Evolutionary conservation across 1,139 yeast species (phyloP), one percentile per base, ranked within the genome.

Genomic region (Taphrina wiesneri): DNA sequence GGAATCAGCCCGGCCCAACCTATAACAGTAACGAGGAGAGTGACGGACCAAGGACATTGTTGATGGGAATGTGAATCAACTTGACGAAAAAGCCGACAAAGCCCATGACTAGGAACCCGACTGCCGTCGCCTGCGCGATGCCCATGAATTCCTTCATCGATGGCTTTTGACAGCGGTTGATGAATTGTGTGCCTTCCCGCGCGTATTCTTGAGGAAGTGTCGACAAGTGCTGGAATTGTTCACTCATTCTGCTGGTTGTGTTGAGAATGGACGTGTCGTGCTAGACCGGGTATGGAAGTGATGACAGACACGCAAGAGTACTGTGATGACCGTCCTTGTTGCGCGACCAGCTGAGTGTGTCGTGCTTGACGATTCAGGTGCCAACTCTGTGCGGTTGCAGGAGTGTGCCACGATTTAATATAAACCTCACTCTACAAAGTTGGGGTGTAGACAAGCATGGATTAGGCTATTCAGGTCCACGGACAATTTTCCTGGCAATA

Each of bases 81-180:
- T 67, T 67, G 56, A 67, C 69, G 23, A 67, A 53, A 36, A 67
- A 67, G 15, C 69, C 69, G 39, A 67, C 66, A 45, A 67, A 67
- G n/a, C 69, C 69, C 69, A 67, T 67, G 17, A 67, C 51, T 23
- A 67, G 57, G 62, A 67, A 67, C 15, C 69, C 69, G 23, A 67
- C 54, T 6, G 68, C 70, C 19, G 68, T 66, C 30, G 69, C 69
- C 53, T 61, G 63, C 3, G 67, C 67, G 53, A 67, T 63, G 7
- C 63, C 63, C 41, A 56, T 26, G 28, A 67, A 67, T 49, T 67
- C 65, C 61, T 57, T 67, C 56, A 49, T 26, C 49, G 54, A 52
- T 11, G 69, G 69, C 47, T 67, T 67, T 17, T 62, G 64, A 43
- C 69, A 67, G 13, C 69, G 68, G 59, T 67, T 67, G 53, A 67